phyloP scores from a whole-genome alignment of 345 rosid genomes.

The Populus ilicifolia region DNA sequence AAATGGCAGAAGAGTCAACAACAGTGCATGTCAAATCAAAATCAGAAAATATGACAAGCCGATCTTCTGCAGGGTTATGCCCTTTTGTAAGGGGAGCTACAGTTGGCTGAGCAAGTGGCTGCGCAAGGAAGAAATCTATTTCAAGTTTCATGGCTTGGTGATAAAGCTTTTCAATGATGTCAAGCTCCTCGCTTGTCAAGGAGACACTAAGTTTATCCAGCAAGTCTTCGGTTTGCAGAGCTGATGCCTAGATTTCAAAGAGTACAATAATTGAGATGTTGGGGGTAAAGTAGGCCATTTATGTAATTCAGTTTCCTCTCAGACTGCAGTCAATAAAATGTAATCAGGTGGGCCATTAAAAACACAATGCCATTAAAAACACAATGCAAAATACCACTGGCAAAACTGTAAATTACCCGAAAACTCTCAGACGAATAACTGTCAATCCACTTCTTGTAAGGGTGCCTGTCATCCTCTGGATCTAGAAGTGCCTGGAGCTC shows the following conservation, averaged over 20 bases:
- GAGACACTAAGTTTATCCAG: slow-evolving; percentile 88
- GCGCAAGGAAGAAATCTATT: slow-evolving; percentile 82
- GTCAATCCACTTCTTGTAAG: slow-evolving; percentile 86
- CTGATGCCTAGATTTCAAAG: slow-evolving; percentile 62
- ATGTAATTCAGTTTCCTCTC: slow-evolving; percentile 22
- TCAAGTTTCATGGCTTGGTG: slow-evolving; percentile 98
- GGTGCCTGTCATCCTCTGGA: slow-evolving; percentile 47
- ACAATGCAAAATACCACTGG: slow-evolving; percentile 8
- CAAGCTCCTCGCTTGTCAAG: slow-evolving; percentile 95
- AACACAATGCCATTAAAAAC: slow-evolving; percentile 6
- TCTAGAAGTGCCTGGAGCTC: slow-evolving; percentile 56
- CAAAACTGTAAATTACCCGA: slow-evolving; percentile 48
- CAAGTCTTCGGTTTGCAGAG: slow-evolving; percentile 87
- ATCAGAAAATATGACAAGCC: slow-evolving; percentile 73
- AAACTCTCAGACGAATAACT: slow-evolving; percentile 68
- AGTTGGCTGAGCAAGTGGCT: slow-evolving; percentile 68
- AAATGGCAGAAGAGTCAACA: slow-evolving; percentile 93
- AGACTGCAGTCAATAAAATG: slow-evolving; percentile 14
- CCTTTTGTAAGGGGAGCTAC: slow-evolving; percentile 63
- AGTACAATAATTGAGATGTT: slow-evolving; percentile 34
- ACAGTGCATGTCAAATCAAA: slow-evolving; percentile 94
- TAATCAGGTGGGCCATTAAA: slow-evolving; percentile 11
- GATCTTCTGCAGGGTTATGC: slow-evolving; percentile 50
- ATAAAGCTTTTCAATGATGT: slow-evolving; percentile 83
- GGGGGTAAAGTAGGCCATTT: slow-evolving; percentile 23